These are phyloP conservation scores for Mycena capillaripes DNA, from an alignment of 768 basidiomycete genomes.

Conservation along the genomic window DNA sequence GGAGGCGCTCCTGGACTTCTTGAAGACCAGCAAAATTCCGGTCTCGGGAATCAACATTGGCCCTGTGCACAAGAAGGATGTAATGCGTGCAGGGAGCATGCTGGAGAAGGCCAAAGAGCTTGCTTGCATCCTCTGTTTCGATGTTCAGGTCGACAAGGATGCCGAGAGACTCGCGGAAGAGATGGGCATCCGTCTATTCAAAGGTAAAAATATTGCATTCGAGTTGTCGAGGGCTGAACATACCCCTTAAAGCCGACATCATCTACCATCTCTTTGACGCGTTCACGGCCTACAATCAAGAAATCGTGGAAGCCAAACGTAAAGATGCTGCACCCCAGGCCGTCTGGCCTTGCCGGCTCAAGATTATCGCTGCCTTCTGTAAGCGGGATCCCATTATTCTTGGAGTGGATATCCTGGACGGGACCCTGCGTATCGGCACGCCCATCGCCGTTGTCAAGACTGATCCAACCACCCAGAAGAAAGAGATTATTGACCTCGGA, in stretches of 20 bases:
- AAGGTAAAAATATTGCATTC: slow-evolving; percentile 65
- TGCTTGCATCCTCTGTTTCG: slow-evolving; percentile 96
- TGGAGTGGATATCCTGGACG: slow-evolving; percentile 96
- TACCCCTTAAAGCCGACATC: slow-evolving; percentile 81
- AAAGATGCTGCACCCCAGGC: slow-evolving; percentile 94
- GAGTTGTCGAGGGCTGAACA: slow-evolving; percentile 24
- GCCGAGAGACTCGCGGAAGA: slow-evolving; percentile 93
- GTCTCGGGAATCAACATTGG: slow-evolving; percentile 98
- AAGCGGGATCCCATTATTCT: slow-evolving; percentile 98
- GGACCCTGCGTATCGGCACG: slow-evolving; percentile 90
- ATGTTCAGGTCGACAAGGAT: slow-evolving; percentile 94
- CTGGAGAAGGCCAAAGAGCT: slow-evolving; percentile 96
- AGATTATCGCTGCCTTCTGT: slow-evolving; percentile 93
- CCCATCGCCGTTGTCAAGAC: slow-evolving; percentile 95
- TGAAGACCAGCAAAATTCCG: slow-evolving; percentile 95
- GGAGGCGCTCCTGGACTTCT: slow-evolving; percentile 96
- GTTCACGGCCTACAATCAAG: slow-evolving; percentile 94
- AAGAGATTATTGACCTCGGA: slow-evolving; percentile 91
- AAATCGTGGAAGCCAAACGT: slow-evolving; percentile 93
- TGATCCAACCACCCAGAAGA: slow-evolving; percentile 90
- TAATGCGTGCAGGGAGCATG: slow-evolving; percentile 95
- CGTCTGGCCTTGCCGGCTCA: slow-evolving; percentile 96
- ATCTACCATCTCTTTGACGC: slow-evolving; percentile 98
- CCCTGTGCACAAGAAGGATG: slow-evolving; percentile 94
- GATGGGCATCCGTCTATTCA: slow-evolving; percentile 94